Evolutionary conservation across 2,329 filamentous ascomycete genomes (phyloP), one percentile per base, ranked within the genome.

Genomic region (Neonectria neomacrospora): DNA sequence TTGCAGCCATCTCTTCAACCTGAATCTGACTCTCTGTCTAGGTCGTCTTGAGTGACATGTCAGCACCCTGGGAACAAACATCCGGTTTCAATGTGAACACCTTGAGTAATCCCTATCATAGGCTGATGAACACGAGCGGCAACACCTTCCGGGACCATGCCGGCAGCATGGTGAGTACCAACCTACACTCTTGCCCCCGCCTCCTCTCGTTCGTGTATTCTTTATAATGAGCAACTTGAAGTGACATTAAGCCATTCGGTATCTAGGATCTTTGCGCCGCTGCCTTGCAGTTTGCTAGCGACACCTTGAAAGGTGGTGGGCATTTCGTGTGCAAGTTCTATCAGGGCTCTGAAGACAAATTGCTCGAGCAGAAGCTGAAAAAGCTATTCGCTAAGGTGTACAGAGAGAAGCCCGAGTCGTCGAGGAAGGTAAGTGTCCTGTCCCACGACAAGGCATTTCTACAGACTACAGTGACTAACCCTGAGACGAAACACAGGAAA

Each of bases 121-220:
- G 96, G 96, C 91, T 99, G 91, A 97, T 97, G 94, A 99, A 99
- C 80, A 97, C 95, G 73, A 97, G 92, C 81, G 96, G 96, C 60
- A 91, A 93, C 74, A 80, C 80, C 20, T 96, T 97, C 76, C 88
- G 90, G 68, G 96, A 99, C 79, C 96, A 99, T 80, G 90, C 89
- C 10, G 92, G 93, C 30, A 97, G 94, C 80, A 98, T 99, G 93
- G 95, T 97, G 81, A 76, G 90, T 77, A 11, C 23, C 12, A 28
- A 11, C 16, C 3, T 37, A n/a, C 14, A 32, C 5, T 10, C 12
- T 12, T 5, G 3, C 12, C 20, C 50, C n/a, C 12, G 37, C 10
- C 30, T 18, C 28, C 45, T 26, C 32, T 41, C 26, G 20, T 50
- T 16, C 26, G 12, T 28, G 50, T 14, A n/a, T 23, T 14, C n/a